Conservation (phyloP, 177 flowering plant genomes). For the Tripterygium wilfordii region DNA sequence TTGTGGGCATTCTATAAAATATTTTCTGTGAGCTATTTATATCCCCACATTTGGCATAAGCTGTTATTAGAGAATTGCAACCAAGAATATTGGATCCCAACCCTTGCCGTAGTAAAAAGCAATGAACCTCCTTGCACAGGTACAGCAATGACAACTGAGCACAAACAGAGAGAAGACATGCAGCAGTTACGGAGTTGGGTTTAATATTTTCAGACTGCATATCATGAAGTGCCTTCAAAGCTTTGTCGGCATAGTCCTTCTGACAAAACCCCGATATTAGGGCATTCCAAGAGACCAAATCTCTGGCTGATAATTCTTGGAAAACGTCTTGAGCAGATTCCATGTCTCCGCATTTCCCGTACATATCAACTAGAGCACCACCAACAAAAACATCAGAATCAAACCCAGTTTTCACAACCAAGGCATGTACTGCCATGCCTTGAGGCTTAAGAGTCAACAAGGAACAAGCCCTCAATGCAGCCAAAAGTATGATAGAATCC, state of each 20-base stretch:
- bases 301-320: slow-evolving; percentile 19
- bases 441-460: slow-evolving; percentile 16
- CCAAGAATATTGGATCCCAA: slow-evolving; percentile 24
- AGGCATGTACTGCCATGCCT: slow-evolving; percentile 36
- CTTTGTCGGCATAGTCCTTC: slow-evolving; percentile 21
- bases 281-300: slow-evolving; percentile 48
- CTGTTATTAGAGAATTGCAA: slow-evolving; percentile 30
- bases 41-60: slow-evolving; percentile 45
- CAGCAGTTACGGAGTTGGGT: slow-evolving; percentile 29
- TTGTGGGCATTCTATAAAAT: slow-evolving; percentile 24
- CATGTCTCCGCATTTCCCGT: slow-evolving; percentile 35
- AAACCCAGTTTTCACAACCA: slow-evolving; percentile 23
- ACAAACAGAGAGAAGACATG: slow-evolving; percentile 31
- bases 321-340: slow-evolving; percentile 28
- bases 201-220: slow-evolving; percentile 31
- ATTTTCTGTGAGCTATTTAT: slow-evolving; percentile 20
- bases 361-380: slow-evolving; percentile 39
- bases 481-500: slow-evolving; percentile 28
- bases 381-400: slow-evolving; percentile 29
- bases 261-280: slow-evolving; percentile 34
- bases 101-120: slow-evolving; percentile 23
- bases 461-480: slow-evolving; percentile 47
- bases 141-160: slow-evolving; percentile 22
- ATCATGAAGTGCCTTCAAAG: slow-evolving; percentile 25
- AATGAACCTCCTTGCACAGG: slow-evolving; percentile 36